Evolutionary conservation across 352 stramenopile species (phyloP).

Genomic region (Globisporangium carolinianum): DNA sequence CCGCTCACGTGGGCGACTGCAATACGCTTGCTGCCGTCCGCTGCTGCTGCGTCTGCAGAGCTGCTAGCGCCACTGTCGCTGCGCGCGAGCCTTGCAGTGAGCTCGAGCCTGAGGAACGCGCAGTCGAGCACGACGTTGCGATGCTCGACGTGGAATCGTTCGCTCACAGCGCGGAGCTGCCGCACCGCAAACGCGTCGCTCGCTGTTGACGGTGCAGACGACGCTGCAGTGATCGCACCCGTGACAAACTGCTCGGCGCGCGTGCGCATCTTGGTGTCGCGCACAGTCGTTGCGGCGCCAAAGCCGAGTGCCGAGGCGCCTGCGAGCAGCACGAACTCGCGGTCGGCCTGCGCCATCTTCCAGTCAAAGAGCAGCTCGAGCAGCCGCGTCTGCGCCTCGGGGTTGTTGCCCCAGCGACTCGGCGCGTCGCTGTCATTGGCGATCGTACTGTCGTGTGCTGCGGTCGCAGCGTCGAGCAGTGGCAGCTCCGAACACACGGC

Average conservation of each 20-base stretch:
- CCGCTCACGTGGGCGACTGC: too few relatives aligned
- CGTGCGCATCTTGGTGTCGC: conserved; percentile 39
- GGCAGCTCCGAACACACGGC: conserved; percentile 50
- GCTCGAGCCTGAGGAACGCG: conserved; percentile 1
- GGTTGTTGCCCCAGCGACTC: conserved; percentile 30
- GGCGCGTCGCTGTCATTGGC: neutral
- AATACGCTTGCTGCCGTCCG: too few relatives aligned
- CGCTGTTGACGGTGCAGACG: neutral
- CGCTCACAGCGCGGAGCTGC: conserved; percentile 1
- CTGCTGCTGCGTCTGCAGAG: too few relatives aligned
- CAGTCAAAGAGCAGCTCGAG: conserved; percentile 59
- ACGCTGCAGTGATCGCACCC: conserved; percentile 23
- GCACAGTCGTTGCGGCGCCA: conserved; percentile 29
- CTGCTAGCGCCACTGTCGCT: conserved; percentile 3
- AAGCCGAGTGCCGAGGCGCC: conserved; percentile 27
- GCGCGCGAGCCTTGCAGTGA: conserved; percentile 20
- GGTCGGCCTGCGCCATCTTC: conserved; percentile 44
- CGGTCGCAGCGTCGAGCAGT: conserved; percentile 26
- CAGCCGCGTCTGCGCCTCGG: conserved; percentile 30
- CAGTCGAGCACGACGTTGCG: conserved; percentile 7
- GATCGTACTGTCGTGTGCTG: neutral
- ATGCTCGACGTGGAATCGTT: conserved; percentile 51
- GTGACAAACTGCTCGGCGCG: conserved; percentile 34
- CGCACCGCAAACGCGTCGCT: too few relatives aligned
- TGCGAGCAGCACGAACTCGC: conserved; percentile 36